Conservation (phyloP, 768 basidiomycete genomes). For the Lactarius pseudohatsudake region DNA sequence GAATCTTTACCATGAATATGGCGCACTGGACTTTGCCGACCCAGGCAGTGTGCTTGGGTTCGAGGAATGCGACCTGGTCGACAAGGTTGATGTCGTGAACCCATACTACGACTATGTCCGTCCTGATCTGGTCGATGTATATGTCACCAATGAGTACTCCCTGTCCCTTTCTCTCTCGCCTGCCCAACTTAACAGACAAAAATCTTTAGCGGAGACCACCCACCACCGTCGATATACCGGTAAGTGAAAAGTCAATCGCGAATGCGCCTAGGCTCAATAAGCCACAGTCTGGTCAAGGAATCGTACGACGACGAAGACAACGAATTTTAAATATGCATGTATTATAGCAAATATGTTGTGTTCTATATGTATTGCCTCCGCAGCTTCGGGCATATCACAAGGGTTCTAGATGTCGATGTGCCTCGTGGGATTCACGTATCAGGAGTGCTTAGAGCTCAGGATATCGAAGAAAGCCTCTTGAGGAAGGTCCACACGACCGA, state of each 20-base stretch:
- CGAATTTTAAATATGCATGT: constrained; percentile 52
- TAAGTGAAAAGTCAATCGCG: constrained; percentile 34
- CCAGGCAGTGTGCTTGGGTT: constrained; percentile 68
- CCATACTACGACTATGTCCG: constrained; percentile 97
- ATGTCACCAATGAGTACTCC: constrained; percentile 95
- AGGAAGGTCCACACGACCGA: constrained; percentile 87
- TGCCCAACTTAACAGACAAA: constrained; percentile 18
- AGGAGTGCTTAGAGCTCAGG: constrained; percentile 56
- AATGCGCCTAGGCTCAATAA: constrained; percentile 24
- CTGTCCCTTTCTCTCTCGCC: constrained; percentile 21
- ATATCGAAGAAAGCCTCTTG: constrained; percentile 96
- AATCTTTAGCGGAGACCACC: constrained; percentile 81
- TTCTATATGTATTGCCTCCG: constrained; percentile 16
- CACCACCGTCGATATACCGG: constrained; percentile 92
- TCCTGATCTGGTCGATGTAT: constrained; percentile 89
- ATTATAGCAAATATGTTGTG: constrained; percentile 20
- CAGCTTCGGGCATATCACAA: constrained; percentile 6
- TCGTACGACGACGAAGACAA: constrained; percentile 95
- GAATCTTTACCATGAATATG: constrained; percentile 86
- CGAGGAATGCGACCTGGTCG: constrained; percentile 74
- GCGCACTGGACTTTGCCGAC: constrained; percentile 76
- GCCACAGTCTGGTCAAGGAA: constrained; percentile 77
- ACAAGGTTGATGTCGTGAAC: constrained; percentile 90
- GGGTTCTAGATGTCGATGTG: constrained; percentile 6
- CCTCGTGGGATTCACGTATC: constrained; percentile 9